Conservation (phyloP, 2,329 filamentous ascomycete genomes). For the Alternaria arbusti region DNA sequence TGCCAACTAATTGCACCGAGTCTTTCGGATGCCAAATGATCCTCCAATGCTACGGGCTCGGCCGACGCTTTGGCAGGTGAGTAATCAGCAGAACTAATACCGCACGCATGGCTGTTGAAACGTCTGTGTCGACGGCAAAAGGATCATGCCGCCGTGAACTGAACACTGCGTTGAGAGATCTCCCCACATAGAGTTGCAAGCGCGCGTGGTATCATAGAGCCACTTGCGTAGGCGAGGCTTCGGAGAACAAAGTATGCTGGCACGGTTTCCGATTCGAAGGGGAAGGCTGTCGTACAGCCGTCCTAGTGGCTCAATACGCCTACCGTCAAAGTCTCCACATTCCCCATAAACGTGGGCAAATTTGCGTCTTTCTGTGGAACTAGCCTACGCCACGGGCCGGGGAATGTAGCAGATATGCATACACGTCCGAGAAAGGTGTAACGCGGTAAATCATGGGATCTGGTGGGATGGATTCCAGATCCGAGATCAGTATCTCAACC, state of each 20-base stretch:
- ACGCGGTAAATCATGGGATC: background rate
- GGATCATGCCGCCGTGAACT: background rate
- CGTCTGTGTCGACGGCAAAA: background rate
- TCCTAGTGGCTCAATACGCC: background rate
- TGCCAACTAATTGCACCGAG: background rate
- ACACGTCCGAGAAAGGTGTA: background rate
- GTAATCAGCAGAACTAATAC: background rate
- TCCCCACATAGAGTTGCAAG: background rate
- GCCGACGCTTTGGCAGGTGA: background rate
- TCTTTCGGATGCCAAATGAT: background rate
- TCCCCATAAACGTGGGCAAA: background rate
- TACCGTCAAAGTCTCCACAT: background rate
- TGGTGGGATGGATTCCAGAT: background rate
- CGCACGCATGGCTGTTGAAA: background rate
- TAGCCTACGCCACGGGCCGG: slow-evolving; percentile 3
- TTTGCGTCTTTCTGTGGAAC: slow-evolving; percentile 3
- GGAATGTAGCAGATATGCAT: slow-evolving; percentile 12
- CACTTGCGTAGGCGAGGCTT: background rate
- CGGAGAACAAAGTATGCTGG: background rate
- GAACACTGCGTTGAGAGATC: background rate
- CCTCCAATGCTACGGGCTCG: background rate
- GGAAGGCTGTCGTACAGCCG: background rate
- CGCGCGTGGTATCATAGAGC: background rate
- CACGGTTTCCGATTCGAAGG: background rate
- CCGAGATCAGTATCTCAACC: slow-evolving; percentile 19